Percentiles rank a stretch among this genome's conserved stretches.
Evolutionary conservation across 2,329 filamentous ascomycete genomes (phyloP).

Genomic region (Trichoderma sp.): DNA sequence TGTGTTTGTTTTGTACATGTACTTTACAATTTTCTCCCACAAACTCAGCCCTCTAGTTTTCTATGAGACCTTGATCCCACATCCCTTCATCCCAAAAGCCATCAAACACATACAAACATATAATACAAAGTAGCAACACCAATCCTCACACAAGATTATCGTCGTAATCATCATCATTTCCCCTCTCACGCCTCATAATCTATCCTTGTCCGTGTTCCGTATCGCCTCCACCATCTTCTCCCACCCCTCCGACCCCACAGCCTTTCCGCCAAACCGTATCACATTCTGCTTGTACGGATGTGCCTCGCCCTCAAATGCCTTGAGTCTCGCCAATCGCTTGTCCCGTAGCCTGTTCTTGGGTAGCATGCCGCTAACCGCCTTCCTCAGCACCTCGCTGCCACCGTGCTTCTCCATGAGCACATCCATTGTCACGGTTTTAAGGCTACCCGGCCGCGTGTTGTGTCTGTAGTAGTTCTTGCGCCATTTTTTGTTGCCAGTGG

Average conservation of each 20-base stretch:
- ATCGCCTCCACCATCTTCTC: conserved; percentile 49
- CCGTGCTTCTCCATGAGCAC: conserved; percentile 91
- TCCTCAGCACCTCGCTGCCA: conserved; percentile 83
- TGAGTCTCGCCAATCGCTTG: conserved; percentile 80
- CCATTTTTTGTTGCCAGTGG: conserved; percentile 85
- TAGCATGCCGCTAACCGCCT: conserved; percentile 94
- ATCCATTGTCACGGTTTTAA: conserved; percentile 92
- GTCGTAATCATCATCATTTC: not conserved
- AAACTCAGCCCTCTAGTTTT: not conserved
- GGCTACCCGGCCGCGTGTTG: conserved; percentile 81
- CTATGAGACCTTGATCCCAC: not conserved
- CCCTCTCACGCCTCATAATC: conserved; percentile 42
- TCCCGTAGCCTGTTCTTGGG: conserved; percentile 94
- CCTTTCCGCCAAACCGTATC: conserved; percentile 63
- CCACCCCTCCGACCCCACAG: conserved; percentile 54
- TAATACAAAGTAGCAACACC: conserved; percentile 35
- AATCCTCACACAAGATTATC: conserved; percentile 20
- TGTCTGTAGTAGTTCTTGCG: conserved; percentile 97
- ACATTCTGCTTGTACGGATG: conserved; percentile 93
- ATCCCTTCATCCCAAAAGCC: not conserved
- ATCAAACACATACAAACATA: conserved; percentile 26
- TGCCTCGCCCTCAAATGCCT: conserved; percentile 89
- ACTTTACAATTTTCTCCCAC: not conserved
- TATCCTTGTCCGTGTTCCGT: conserved; percentile 46
- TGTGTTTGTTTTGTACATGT: not conserved